Evolutionary conservation across 2,329 filamentous ascomycete species (phyloP).

Genomic region (Fusarium neocosmosporiellum): DNA sequence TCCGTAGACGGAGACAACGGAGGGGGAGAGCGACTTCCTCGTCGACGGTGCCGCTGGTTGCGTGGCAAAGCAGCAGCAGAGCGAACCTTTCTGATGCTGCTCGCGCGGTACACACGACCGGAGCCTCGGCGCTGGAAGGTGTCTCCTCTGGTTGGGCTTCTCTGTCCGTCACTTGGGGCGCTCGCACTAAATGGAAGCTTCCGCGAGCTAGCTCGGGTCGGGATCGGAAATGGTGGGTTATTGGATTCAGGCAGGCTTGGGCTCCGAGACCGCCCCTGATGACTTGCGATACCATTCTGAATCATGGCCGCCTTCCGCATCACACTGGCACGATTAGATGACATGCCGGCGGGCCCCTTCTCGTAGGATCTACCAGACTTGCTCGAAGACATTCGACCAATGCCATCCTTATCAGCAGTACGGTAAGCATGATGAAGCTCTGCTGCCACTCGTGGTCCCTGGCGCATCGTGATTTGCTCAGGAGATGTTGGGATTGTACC

Average conservation of each 20-base stretch:
- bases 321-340: constrained; percentile 63
- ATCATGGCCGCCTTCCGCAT: constrained; percentile 86
- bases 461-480: constrained; percentile 51
- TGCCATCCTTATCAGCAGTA: constrained; percentile 48
- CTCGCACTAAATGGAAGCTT: constrained; percentile 75
- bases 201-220: constrained; percentile 87
- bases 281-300: constrained; percentile 79
- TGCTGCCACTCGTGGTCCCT: constrained; percentile 47
- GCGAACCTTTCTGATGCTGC: constrained; percentile 82
- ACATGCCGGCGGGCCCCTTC: constrained; percentile 50
- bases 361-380: constrained; percentile 53
- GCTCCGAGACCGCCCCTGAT: constrained; percentile 72
- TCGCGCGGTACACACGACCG: constrained; percentile 62
- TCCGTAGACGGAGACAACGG: constrained; percentile 76
- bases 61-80: constrained; percentile 81
- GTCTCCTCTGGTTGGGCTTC: constrained; percentile 77
- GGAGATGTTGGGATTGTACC: constrained; percentile 55
- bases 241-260: constrained; percentile 70
- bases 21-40: constrained; percentile 70
- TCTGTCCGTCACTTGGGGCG: constrained; percentile 75
- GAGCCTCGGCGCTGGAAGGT: constrained; percentile 66
- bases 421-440: constrained; percentile 61
- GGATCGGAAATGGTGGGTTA: constrained; percentile 91
- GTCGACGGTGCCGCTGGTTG: constrained; percentile 61
- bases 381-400: constrained; percentile 29